Conservation (phyloP, 169 alveolate species). For the Eimeria acervulina region DNA sequence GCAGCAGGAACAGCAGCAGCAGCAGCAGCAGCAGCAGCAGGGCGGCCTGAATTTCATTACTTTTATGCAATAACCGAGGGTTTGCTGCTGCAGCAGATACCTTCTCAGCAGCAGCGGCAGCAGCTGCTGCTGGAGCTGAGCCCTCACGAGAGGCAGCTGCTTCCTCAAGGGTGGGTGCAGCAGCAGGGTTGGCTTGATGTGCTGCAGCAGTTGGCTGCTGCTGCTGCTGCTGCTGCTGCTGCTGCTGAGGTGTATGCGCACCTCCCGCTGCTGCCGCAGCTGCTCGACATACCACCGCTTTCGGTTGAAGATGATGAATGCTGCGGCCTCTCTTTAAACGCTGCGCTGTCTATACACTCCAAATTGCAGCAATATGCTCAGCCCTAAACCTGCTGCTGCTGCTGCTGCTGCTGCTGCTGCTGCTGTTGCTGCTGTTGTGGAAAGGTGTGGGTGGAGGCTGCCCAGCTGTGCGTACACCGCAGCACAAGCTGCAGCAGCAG, state of each 20-base stretch:
- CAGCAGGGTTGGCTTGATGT: conserved; percentile 32
- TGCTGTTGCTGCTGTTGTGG: not conserved
- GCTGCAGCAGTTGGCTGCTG: conserved; percentile 47
- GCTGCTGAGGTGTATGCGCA: conserved; percentile 63
- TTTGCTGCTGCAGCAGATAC: conserved; percentile 60
- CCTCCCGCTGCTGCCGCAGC: conserved; percentile 72
- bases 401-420: conserved; percentile 45
- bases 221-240: conserved; percentile 47
- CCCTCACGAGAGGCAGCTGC: not conserved
- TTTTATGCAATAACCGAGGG: conserved; percentile 20
- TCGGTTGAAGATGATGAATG: not conserved
- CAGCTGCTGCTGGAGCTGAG: conserved; percentile 46
- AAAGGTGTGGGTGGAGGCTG: not conserved
- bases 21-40: no score
- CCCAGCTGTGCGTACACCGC: no score
- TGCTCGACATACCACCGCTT: not conserved
- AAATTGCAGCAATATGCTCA: conserved; percentile 20
- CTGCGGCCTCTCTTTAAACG: not conserved
- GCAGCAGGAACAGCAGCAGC: no score
- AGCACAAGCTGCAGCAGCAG: no score
- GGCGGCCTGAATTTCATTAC: not conserved
- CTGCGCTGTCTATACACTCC: conserved; percentile 11
- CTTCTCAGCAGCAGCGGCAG: conserved; percentile 70
- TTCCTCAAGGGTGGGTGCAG: not conserved
- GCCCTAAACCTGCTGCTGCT: not conserved